Percentiles rank a stretch among this genome's conserved stretches.
Conservation (phyloP, 192 early-diverging fungal genomes). For the Entomortierella lignicola region DNA sequence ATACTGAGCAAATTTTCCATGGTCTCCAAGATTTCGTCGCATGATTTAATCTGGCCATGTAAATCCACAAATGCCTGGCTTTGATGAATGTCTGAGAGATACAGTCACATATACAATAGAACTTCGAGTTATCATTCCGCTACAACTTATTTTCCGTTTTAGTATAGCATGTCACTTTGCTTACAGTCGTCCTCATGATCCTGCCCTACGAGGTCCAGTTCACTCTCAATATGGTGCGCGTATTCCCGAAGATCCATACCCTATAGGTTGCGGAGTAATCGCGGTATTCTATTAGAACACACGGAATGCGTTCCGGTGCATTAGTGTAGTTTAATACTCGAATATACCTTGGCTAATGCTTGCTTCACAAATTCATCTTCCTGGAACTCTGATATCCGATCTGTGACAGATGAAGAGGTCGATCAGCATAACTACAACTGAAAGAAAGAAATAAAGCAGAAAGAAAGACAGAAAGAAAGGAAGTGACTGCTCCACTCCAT, state of each 20-base stretch:
- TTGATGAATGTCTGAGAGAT: slow-evolving; percentile 67
- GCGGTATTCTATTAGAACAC: background rate
- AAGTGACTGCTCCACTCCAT: background rate
- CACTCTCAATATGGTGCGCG: slow-evolving; percentile 79
- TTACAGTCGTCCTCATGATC: slow-evolving; percentile 78
- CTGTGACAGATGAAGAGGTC: slow-evolving; percentile 23
- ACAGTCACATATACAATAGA: no score
- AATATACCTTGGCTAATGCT: slow-evolving; percentile 74
- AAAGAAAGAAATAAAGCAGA: background rate
- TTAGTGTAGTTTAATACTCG: background rate
- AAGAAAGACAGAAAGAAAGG: no score
- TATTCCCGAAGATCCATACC: slow-evolving; percentile 91
- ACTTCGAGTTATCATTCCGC: no score
- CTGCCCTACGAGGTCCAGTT: slow-evolving; percentile 76
- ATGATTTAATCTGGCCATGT: slow-evolving; percentile 74
- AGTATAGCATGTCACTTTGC: background rate
- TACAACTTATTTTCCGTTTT: no score
- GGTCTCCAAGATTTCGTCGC: slow-evolving; percentile 80
- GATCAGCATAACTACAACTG: no score
- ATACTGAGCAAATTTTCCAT: slow-evolving; percentile 89
- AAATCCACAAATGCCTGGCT: slow-evolving; percentile 70
- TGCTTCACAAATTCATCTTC: slow-evolving; percentile 88
- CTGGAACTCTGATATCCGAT: slow-evolving; percentile 78
- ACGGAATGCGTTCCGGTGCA: background rate
- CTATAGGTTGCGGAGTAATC: slow-evolving; percentile 26